phyloP scores from a whole-genome alignment of 805 yeast genomes.

The Hanseniaspora hatyaiensis region DNA sequence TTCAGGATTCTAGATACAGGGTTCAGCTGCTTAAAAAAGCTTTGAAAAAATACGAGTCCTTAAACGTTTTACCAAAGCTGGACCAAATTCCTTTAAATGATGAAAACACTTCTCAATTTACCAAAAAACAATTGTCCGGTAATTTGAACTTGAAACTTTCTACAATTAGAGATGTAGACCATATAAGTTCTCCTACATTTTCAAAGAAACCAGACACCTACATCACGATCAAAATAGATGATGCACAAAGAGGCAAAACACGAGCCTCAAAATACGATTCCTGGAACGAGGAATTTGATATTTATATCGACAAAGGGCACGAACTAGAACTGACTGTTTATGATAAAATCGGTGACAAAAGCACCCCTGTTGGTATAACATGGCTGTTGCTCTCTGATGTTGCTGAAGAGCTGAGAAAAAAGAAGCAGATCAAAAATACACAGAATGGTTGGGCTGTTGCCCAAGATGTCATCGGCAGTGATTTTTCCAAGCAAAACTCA shows the following conservation, averaged over 20 bases:
- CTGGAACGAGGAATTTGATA: conserved; percentile 70
- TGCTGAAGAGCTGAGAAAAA: conserved; percentile 87
- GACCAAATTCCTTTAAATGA: conserved; percentile 20
- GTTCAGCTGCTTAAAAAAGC: conserved; percentile 74
- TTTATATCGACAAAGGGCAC: conserved; percentile 79
- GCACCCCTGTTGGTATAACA: conserved; percentile 78
- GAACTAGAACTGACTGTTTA: conserved; percentile 82
- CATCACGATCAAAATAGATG: conserved; percentile 75
- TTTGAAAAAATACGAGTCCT: conserved; percentile 75
- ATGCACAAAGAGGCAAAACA: conserved; percentile 68
- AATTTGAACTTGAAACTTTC: conserved; percentile 58
- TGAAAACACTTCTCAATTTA: conserved; percentile 47
- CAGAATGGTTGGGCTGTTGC: conserved; percentile 85
- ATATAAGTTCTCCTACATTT: conserved; percentile 72
- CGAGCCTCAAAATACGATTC: conserved; percentile 63
- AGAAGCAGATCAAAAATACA: conserved; percentile 61
- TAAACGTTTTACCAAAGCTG: conserved; percentile 42
- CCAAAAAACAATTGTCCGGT: conserved; percentile 79
- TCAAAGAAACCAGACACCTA: conserved; percentile 69
- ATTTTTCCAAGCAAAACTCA: conserved; percentile 10
- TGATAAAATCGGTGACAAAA: conserved; percentile 56
- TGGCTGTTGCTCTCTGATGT: conserved; percentile 88
- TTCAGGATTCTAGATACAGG: conserved; percentile 71
- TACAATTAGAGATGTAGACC: conserved; percentile 82
- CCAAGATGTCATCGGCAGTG: conserved; percentile 34